phyloP scores from a whole-genome alignment of 345 rosid genomes.

The Cardamine occulta region DNA sequence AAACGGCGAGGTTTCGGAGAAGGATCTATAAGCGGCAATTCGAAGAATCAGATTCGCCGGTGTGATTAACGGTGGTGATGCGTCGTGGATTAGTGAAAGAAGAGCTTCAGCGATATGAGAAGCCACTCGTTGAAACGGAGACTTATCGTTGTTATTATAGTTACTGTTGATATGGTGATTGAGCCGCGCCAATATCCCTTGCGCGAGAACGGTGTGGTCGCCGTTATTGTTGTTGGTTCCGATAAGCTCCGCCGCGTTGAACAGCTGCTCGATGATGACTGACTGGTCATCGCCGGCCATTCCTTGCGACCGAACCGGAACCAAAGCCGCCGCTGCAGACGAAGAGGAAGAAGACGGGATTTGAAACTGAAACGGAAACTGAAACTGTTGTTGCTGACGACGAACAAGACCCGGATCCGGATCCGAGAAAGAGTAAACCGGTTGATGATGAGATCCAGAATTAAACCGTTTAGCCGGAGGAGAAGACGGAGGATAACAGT shows the following conservation, averaged over 20 bases:
- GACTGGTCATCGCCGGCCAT: slow-evolving; percentile 69
- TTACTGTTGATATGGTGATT: slow-evolving; percentile 98
- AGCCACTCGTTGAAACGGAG: slow-evolving; percentile 81
- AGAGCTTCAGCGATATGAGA: slow-evolving; percentile 79
- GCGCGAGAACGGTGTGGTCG: slow-evolving; percentile 87
- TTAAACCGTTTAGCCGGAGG: slow-evolving; percentile 59
- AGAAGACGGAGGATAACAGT: slow-evolving; percentile 47
- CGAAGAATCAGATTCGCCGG: slow-evolving; percentile 61
- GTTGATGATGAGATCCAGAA: slow-evolving; percentile 38
- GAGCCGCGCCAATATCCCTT: slow-evolving; percentile 99
- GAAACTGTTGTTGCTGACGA: slow-evolving; percentile 51
- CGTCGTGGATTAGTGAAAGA: slow-evolving; percentile 54
- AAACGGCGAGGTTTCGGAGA: slow-evolving; percentile 86
- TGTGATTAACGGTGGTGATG: slow-evolving; percentile 43
- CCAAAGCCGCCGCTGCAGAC: slow-evolving; percentile 5
- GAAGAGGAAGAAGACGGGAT: slow-evolving; percentile 32
- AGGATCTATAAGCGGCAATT: slow-evolving; percentile 81
- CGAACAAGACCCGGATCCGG: slow-evolving; percentile 52
- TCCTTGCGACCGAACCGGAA: slow-evolving; percentile 31
- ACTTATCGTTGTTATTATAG: slow-evolving; percentile 51
- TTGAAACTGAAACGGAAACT: slow-evolving; percentile 47
- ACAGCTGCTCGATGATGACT: slow-evolving; percentile 71
- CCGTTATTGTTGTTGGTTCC: slow-evolving; percentile 49
- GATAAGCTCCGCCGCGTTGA: slow-evolving; percentile 88
- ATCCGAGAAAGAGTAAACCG: slow-evolving; percentile 44